Evolutionary conservation across 2,329 filamentous ascomycete genomes (phyloP).

Genomic region (Magnaporthiopsis incrustans): DNA sequence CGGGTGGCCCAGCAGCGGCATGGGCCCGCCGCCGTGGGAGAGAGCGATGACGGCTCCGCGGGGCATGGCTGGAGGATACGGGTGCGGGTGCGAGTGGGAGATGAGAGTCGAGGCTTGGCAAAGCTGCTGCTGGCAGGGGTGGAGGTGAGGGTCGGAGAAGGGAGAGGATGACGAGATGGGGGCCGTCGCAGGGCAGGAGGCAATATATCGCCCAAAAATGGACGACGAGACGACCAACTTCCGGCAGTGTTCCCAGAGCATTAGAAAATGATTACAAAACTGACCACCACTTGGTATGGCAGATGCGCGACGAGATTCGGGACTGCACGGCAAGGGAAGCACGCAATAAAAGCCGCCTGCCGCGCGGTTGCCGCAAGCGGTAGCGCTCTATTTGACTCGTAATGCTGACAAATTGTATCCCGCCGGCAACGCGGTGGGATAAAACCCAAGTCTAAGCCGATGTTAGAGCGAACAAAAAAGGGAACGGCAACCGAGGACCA

Average conservation of each 20-base stretch:
- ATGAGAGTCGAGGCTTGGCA: not conserved
- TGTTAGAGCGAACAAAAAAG: too few species aligned
- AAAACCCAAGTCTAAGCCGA: too few species aligned
- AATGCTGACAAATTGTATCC: not conserved
- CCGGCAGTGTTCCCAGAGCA: not conserved
- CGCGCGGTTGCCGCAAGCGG: not conserved
- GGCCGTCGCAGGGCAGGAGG: not conserved
- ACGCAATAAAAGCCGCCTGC: not conserved
- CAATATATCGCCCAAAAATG: not conserved
- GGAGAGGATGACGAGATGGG: not conserved
- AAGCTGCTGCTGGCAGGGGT: not conserved
- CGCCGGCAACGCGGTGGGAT: not conserved
- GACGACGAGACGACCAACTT: not conserved
- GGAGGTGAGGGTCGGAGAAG: not conserved
- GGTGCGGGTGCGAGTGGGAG: not conserved
- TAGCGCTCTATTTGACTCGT: not conserved
- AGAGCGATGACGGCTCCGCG: conserved; percentile 35
- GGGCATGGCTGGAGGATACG: not conserved
- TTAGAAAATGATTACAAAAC: not conserved
- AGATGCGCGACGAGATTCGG: too few species aligned
- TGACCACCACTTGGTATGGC: too few species aligned
- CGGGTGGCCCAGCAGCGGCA: conserved; percentile 50
- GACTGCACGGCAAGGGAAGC: too few species aligned
- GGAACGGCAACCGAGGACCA: too few species aligned
- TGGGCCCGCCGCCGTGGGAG: conserved; percentile 46